Percentiles rank a stretch among this genome's conserved stretches.
Evolutionary conservation across 768 basidiomycete species (phyloP).

Genomic region (Dentipellis sp.): DNA sequence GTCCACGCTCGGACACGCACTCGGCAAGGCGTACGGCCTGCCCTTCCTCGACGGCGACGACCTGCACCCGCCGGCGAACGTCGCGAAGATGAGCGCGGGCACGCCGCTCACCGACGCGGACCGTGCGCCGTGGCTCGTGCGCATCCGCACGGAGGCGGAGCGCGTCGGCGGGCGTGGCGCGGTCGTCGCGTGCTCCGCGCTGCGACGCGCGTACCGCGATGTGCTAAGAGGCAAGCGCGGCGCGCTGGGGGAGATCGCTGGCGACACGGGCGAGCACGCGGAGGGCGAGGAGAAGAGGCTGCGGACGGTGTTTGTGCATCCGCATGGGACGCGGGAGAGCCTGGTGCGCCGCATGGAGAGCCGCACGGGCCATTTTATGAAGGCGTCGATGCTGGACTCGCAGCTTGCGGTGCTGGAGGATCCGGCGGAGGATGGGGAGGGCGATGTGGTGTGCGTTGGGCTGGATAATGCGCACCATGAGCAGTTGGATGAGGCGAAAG

Average conservation of each 20-base stretch:
- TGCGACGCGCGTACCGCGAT: slow-evolving; percentile 76
- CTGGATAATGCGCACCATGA: slow-evolving; percentile 20
- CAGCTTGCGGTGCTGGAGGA: slow-evolving; percentile 65
- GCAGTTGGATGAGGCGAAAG: neutral
- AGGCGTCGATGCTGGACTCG: slow-evolving; percentile 69
- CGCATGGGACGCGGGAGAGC: slow-evolving; percentile 48
- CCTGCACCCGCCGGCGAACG: slow-evolving; percentile 72
- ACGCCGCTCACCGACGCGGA: slow-evolving; percentile 73
- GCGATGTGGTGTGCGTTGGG: slow-evolving; percentile 52
- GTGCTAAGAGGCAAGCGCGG: slow-evolving; percentile 51
- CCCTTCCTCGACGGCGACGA: slow-evolving; percentile 88
- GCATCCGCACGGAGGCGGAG: slow-evolving; percentile 60
- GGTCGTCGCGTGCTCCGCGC: slow-evolving; percentile 81
- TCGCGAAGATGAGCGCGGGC: slow-evolving; percentile 81
- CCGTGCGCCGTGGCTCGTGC: slow-evolving; percentile 76
- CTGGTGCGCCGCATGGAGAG: slow-evolving; percentile 55
- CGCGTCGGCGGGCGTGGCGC: slow-evolving; percentile 47
- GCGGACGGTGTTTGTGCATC: slow-evolving; percentile 74
- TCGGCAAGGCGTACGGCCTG: slow-evolving; percentile 47
- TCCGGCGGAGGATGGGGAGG: slow-evolving; percentile 45
- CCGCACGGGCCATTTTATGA: slow-evolving; percentile 76
- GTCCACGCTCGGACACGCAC: slow-evolving; percentile 53
- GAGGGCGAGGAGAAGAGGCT: slow-evolving; percentile 17
- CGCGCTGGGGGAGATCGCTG: neutral
- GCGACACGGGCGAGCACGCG: neutral